Conservation (phyloP, 495 filamentous ascomycete genomes). For the Aspergillus taichungensis region DNA sequence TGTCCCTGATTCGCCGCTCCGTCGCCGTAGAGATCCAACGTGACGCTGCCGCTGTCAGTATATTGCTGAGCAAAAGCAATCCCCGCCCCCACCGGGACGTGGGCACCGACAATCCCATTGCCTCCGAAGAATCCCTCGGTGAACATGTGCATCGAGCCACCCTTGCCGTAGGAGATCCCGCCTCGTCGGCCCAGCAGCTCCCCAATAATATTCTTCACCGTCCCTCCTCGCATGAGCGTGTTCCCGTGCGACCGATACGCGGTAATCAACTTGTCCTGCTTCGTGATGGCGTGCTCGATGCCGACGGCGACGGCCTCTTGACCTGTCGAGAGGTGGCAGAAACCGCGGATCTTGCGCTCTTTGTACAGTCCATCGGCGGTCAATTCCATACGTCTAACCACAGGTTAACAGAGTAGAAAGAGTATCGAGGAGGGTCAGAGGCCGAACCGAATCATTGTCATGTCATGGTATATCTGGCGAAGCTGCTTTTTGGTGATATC, state of each 20-base stretch:
- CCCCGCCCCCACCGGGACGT: conserved; percentile 85
- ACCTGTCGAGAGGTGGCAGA: conserved; percentile 24
- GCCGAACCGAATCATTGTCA: conserved; percentile 9
- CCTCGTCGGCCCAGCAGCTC: conserved; percentile 81
- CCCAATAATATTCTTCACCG: conserved; percentile 78
- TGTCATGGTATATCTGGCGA: conserved; percentile 17
- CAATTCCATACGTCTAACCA: conserved; percentile 13
- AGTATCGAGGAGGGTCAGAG: not conserved
- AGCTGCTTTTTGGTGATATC: conserved; percentile 21
- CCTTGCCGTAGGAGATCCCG: conserved; percentile 89
- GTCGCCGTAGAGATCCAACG: conserved; percentile 80
- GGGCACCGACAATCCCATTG: conserved; percentile 90
- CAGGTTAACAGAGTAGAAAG: not conserved
- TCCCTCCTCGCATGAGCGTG: conserved; percentile 82
- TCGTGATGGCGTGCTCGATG: conserved; percentile 81
- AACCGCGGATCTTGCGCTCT: conserved; percentile 25
- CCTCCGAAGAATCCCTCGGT: conserved; percentile 86
- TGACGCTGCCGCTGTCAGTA: conserved; percentile 60
- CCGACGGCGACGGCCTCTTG: conserved; percentile 92
- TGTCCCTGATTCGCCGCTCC: conserved; percentile 92
- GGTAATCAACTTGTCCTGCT: conserved; percentile 81
- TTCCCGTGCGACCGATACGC: conserved; percentile 93
- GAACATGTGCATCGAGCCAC: conserved; percentile 98
- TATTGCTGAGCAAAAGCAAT: conserved; percentile 91
- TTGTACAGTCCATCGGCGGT: conserved; percentile 22